Conservation (phyloP, 805 yeast species). For the Hanseniaspora meyeri region DNA sequence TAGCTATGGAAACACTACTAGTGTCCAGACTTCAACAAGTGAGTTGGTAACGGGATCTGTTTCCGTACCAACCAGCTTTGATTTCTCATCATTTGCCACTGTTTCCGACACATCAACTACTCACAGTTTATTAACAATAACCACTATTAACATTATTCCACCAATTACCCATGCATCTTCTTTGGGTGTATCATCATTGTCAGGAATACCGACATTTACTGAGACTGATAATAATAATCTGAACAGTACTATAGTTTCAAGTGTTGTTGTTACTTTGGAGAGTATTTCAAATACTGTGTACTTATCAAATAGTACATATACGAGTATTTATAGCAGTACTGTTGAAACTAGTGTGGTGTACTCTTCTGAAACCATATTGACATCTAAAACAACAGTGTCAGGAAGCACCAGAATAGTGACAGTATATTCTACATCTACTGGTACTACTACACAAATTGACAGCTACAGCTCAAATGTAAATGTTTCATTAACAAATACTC, state of each 20-base stretch:
- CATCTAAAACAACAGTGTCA: background rate
- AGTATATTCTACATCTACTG: background rate
- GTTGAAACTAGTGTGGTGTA: background rate
- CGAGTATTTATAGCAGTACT: background rate
- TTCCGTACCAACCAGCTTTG: background rate
- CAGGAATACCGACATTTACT: background rate
- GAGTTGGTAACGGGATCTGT: background rate
- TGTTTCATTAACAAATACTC: background rate
- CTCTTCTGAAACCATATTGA: background rate
- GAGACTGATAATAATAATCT: background rate
- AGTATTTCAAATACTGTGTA: background rate
- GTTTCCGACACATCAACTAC: background rate
- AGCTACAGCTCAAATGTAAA: background rate
- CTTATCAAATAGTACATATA: background rate
- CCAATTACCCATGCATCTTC: background rate
- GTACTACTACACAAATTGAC: background rate
- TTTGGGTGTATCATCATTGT: background rate
- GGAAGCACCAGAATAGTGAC: background rate
- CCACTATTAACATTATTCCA: background rate
- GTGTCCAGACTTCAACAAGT: background rate
- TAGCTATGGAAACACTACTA: background rate
- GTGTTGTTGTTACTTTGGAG: background rate
- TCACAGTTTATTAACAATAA: background rate
- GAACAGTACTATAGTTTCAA: background rate
- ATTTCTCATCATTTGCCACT: background rate